A percentile compares a stretch with the other conserved stretches of the same genome.
Evolutionary conservation across 2,329 filamentous ascomycete species (phyloP).

Genomic region (Apiospora sp.): DNA sequence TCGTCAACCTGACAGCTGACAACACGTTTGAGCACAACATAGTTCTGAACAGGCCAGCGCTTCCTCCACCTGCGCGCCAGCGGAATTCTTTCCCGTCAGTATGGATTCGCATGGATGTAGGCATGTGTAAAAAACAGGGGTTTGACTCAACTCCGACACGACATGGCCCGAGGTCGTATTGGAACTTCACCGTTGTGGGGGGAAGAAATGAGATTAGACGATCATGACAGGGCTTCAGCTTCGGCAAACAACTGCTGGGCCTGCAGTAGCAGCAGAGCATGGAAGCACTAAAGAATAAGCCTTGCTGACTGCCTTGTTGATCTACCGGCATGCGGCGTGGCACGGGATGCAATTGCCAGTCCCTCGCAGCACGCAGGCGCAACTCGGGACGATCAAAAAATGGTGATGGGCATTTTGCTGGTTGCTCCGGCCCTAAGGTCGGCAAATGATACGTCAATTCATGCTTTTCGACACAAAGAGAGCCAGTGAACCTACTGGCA

Average conservation of each 20-base stretch:
- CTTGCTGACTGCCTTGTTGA: too few species aligned
- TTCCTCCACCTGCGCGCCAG: background rate
- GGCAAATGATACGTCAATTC: slow-evolving; percentile 2
- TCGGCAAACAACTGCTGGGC: background rate
- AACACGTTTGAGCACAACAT: background rate
- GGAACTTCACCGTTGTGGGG: slow-evolving; percentile 1
- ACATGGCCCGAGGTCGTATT: slow-evolving; percentile 20
- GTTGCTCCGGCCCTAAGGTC: background rate
- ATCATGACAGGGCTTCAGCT: slow-evolving; percentile 6
- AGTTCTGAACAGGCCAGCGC: background rate
- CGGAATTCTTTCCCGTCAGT: background rate
- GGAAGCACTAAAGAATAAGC: too few species aligned
- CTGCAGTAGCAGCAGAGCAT: too few species aligned
- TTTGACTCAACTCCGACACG: slow-evolving; percentile 20
- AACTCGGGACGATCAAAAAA: background rate
- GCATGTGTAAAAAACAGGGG: background rate
- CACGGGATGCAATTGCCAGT: too few species aligned
- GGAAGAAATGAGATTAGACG: slow-evolving; percentile 10
- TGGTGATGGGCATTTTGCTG: background rate
- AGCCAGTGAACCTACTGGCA: background rate
- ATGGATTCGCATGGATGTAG: background rate
- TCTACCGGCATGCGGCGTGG: too few species aligned
- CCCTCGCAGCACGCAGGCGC: too few species aligned
- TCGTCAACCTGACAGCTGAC: background rate
- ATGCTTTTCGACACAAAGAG: background rate